Evolutionary conservation across 75 land plant species (phyloP).

Genomic region (Picea glauca): DNA sequence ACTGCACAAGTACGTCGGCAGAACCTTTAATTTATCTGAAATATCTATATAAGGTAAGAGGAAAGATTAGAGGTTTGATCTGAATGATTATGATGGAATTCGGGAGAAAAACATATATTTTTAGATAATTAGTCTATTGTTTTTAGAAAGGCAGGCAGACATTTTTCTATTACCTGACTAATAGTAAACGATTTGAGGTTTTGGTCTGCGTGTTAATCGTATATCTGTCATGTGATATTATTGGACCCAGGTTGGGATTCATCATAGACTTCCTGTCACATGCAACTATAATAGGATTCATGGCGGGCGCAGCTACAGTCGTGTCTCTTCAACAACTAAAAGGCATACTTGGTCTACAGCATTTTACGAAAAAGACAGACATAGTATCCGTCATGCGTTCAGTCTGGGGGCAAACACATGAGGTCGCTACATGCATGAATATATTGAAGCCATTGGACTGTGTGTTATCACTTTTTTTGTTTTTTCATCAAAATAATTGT

Average conservation of each 20-base stretch:
- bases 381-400: constrained; percentile 74
- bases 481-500: not conserved
- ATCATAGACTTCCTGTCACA: constrained; percentile 84
- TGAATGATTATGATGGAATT: not conserved
- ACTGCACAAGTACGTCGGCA: no score
- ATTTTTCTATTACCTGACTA: no score
- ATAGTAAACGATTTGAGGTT: not conserved
- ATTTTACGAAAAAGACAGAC: constrained; percentile 65
- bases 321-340: constrained; percentile 80
- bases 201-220: not conserved
- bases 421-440: constrained; percentile 35
- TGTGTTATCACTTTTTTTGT: not conserved
- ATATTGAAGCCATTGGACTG: not conserved
- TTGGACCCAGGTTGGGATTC: constrained; percentile 68
- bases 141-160: not conserved
- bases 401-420: constrained; percentile 53
- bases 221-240: not conserved
- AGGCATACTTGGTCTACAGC: constrained; percentile 62
- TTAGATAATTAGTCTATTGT: not conserved
- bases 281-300: constrained; percentile 83
- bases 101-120: no score
- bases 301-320: constrained; percentile 79
- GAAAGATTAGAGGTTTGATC: not conserved
- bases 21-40: no score
- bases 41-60: no score